These are phyloP conservation scores for Saccharomycopsis sp. DNA, from an alignment of 805 yeast genomes.

Conservation along the genomic window DNA sequence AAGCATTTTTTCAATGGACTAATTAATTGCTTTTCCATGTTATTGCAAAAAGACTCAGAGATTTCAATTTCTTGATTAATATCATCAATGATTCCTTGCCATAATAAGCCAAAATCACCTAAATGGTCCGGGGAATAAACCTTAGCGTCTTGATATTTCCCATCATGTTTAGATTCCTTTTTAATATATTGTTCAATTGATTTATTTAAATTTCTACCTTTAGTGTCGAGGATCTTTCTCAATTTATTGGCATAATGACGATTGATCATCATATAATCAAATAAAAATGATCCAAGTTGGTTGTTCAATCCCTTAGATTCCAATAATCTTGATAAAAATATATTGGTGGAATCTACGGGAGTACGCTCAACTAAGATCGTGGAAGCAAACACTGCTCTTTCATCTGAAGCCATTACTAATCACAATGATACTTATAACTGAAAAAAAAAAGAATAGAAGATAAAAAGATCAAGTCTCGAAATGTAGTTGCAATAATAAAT, in stretches of 20 bases:
- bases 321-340: constrained; percentile 23
- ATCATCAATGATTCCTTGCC: constrained; percentile 19
- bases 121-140: constrained; percentile 14
- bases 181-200: constrained; percentile 19
- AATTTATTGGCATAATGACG: constrained; percentile 20
- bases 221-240: constrained; percentile 18
- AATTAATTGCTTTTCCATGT: constrained; percentile 21
- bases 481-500: no score
- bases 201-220: constrained; percentile 18
- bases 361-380: constrained; percentile 17
- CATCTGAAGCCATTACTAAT: constrained; percentile 13
- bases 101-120: constrained; percentile 16
- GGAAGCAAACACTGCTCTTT: constrained; percentile 20
- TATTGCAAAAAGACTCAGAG: constrained; percentile 18
- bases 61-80: constrained; percentile 18
- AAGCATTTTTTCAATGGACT: constrained; percentile 21
- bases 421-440: no score
- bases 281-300: constrained; percentile 37
- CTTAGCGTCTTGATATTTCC: constrained; percentile 11
- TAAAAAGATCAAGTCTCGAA: no score
- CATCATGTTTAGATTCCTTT: constrained; percentile 18
- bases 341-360: constrained; percentile 16
- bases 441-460: no score
- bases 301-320: constrained; percentile 34
- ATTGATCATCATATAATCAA: constrained; percentile 41